Conservation (phyloP, 1,139 yeast genomes). For the Saccharomyces pastorianus region DNA sequence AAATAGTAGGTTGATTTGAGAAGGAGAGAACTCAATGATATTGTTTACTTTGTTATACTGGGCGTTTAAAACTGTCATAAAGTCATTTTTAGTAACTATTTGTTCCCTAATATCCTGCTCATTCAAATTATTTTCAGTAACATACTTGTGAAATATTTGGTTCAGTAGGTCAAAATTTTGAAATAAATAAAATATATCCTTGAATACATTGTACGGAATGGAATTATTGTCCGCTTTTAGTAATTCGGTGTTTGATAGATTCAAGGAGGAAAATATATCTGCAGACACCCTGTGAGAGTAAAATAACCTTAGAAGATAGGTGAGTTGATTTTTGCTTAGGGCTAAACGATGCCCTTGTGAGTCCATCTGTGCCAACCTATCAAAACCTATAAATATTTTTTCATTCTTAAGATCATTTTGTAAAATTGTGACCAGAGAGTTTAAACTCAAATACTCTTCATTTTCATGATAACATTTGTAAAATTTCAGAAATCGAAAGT, state of each 20-base stretch:
- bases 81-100: conserved; percentile 32
- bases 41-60: conserved; percentile 36
- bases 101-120: conserved; percentile 25
- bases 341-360: conserved; percentile 23
- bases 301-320: conserved; percentile 27
- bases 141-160: conserved; percentile 33
- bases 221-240: conserved; percentile 29
- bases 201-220: conserved; percentile 32
- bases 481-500: conserved; percentile 24
- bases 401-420: conserved; percentile 34
- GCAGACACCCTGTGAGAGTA: conserved; percentile 34
- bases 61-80: conserved; percentile 29
- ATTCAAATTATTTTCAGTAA: conserved; percentile 24
- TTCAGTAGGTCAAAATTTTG: conserved; percentile 35
- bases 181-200: conserved; percentile 34
- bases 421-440: conserved; percentile 32
- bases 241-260: conserved; percentile 25
- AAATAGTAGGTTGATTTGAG: conserved; percentile 34
- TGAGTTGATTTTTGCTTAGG: conserved; percentile 32
- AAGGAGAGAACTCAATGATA: conserved; percentile 34
- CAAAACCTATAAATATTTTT: conserved; percentile 27
- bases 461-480: conserved; percentile 23
- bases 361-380: conserved; percentile 25
- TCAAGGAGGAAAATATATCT: conserved; percentile 31
- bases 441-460: conserved; percentile 25